phyloP scores from a whole-genome alignment of 768 basidiomycete genomes.

The Kwoniella heveanensis region DNA sequence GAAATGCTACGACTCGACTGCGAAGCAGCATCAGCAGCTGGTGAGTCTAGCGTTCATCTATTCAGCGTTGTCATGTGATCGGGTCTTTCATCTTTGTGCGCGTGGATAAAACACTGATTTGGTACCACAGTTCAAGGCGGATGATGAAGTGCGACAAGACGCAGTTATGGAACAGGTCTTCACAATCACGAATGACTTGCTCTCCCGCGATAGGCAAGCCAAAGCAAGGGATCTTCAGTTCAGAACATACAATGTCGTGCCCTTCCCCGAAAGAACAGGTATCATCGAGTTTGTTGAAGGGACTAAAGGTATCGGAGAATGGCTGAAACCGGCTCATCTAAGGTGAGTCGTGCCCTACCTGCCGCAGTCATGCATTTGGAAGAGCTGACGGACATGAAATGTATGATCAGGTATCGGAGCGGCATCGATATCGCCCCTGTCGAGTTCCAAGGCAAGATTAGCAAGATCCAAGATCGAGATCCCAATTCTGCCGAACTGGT shows the following conservation, averaged over 20 bases:
- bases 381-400: conserved; percentile 3
- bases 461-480: conserved; percentile 47
- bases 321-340: conserved; percentile 68
- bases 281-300: conserved; percentile 87
- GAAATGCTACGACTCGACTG: conserved; percentile 69
- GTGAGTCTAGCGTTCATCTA: conserved; percentile 66
- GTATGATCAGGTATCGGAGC: conserved; percentile 66
- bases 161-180: conserved; percentile 99
- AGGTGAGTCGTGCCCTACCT: too few relatives aligned
- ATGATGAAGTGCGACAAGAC: conserved; percentile 93
- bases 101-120: too few relatives aligned
- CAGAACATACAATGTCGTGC: conserved; percentile 85
- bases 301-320: conserved; percentile 66
- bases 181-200: conserved; percentile 76
- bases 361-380: too few relatives aligned
- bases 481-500: conserved; percentile 29
- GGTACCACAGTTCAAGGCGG: conserved; percentile 77
- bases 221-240: conserved; percentile 70
- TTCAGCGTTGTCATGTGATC: too few relatives aligned
- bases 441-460: conserved; percentile 55
- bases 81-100: too few relatives aligned
- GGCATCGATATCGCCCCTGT: conserved; percentile 59
- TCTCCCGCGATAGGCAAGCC: conserved; percentile 74
- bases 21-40: conserved; percentile 71
- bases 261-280: conserved; percentile 76